Evolutionary conservation across 306 rosid genomes (phyloP), one percentile per base, ranked within the genome.

Genomic region (Rubus parviflorus): DNA sequence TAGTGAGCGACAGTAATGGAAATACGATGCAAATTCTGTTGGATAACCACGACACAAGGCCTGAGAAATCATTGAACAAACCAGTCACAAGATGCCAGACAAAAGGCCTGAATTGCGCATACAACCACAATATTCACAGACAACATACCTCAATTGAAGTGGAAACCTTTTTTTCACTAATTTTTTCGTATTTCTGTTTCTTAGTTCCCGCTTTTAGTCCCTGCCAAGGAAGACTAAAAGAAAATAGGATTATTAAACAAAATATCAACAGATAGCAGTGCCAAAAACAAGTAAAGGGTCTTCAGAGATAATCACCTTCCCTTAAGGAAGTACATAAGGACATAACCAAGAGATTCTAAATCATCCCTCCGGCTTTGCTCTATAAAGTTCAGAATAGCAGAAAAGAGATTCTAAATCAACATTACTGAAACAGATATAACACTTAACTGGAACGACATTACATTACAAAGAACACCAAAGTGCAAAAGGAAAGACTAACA

Each of bases 341-440:
- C 97, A 80, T 90, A 94, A 81, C 97, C 98, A 87, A 94, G 98
- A 79, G 98, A 94, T 85, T 94, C 98, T 23, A 94, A 89, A 82
- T 94, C 98, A 91, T 94, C 98, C 85, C 97, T 90, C 79, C 98
- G 90, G 85, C 98, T 94, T 88, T 91, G 98, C 87, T 94, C 98
- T 94, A 46, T 74, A 68, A 64, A 78, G 74, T 74, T 68, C 66
- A 77, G 22, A 81, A 81, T 41, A 79, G 77, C 86, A 85, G 58
- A 80, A 70, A 88, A 51, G 37, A 30, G 35, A 30, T 47, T 47
- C 20, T 23, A 48, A 81, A 82, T 42, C 52, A 57, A 81, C n/a
- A 19, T 78, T 60, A 88, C 5, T 16, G 30, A 23, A 81, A 77
- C 72, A 79, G 75, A 80, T 41, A 75, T 45, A 68, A 68, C 78